Conservation (phyloP, 2,329 filamentous ascomycete species). For the Paradendryphiella salina region DNA sequence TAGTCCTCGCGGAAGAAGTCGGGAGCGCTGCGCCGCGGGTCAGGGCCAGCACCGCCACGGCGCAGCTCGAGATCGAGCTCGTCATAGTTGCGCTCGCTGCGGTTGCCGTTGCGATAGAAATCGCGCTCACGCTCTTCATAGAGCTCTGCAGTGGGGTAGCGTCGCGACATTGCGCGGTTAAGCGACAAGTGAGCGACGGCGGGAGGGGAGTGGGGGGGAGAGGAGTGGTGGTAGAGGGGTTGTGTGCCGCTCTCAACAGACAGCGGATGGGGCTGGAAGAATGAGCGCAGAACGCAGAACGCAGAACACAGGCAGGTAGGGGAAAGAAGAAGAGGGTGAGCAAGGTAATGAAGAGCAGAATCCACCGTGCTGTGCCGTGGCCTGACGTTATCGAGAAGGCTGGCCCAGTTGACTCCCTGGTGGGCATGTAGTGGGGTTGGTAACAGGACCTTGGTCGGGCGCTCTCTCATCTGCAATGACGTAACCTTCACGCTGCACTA, state of each 20-base stretch:
- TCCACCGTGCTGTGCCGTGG: conserved; percentile 15
- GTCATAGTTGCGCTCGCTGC: conserved; percentile 52
- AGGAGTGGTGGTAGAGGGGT: conserved; percentile 1
- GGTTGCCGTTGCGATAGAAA: conserved; percentile 51
- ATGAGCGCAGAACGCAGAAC: neutral
- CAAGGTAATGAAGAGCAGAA: conserved; percentile 11
- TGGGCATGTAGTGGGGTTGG: conserved; percentile 23
- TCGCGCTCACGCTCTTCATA: conserved; percentile 57
- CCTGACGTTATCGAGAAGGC: conserved; percentile 33
- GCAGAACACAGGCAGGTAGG: conserved; percentile 2
- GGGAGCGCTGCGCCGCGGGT: conserved; percentile 50
- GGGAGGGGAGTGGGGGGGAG: conserved; percentile 1
- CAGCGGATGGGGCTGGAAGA: conserved; percentile 7
- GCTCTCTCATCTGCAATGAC: conserved; percentile 19
- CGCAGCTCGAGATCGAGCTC: conserved; percentile 56
- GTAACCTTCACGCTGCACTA: conserved; percentile 16
- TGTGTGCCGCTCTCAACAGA: conserved; percentile 14
- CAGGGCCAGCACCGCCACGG: conserved; percentile 34
- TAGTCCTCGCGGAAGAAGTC: conserved; percentile 57
- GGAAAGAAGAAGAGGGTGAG: conserved; percentile 8
- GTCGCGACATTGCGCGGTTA: conserved; percentile 38
- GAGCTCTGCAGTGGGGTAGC: conserved; percentile 52
- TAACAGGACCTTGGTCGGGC: conserved; percentile 22
- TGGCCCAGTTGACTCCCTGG: conserved; percentile 24
- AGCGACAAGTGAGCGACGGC: conserved; percentile 21